phyloP scores from a whole-genome alignment of 2,329 filamentous ascomycete genomes.

The Cordyceps pruinosa region DNA sequence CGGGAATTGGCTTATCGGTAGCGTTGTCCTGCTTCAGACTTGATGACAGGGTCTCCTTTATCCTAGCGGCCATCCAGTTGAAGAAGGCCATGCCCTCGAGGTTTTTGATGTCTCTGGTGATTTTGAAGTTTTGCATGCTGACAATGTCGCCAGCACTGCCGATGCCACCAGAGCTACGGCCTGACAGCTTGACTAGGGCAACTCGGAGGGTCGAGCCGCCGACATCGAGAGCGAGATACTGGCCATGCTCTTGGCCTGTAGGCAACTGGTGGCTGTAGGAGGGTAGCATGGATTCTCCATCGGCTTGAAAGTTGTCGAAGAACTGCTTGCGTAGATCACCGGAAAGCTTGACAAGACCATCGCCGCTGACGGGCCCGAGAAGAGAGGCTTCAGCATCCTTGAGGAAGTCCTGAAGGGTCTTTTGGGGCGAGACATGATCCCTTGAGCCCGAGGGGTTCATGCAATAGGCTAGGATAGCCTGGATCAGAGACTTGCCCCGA shows the following conservation, averaged over 20 bases:
- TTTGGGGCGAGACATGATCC: constrained; percentile 19
- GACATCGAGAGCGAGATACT: constrained; percentile 59
- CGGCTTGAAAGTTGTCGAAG: constrained; percentile 42
- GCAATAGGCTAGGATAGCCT: constrained; percentile 51
- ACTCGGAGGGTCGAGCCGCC: constrained; percentile 62
- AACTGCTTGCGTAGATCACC: constrained; percentile 48
- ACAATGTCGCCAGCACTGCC: constrained; percentile 44
- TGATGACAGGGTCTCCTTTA: constrained; percentile 47
- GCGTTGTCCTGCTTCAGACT: constrained; percentile 32
- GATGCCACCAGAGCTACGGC: constrained; percentile 29
- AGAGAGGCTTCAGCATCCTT: constrained; percentile 48
- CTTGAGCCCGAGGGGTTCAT: constrained; percentile 34
- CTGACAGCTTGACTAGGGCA: constrained; percentile 53
- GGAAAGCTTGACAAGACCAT: constrained; percentile 41
- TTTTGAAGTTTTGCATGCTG: constrained; percentile 48
- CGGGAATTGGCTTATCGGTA: constrained; percentile 40
- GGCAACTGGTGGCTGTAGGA: constrained; percentile 60
- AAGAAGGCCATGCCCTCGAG: constrained; percentile 56
- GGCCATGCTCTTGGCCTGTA: constrained; percentile 50
- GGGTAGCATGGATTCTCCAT: constrained; percentile 56
- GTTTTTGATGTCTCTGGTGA: constrained; percentile 47
- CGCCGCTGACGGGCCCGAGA: constrained; percentile 39
- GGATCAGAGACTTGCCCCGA: constrained; percentile 51
- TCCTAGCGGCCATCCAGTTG: constrained; percentile 59
- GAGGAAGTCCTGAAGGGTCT: constrained; percentile 45